Evolutionary conservation across 345 rosid genomes (phyloP).

Genomic region (Citrus hindsii): DNA sequence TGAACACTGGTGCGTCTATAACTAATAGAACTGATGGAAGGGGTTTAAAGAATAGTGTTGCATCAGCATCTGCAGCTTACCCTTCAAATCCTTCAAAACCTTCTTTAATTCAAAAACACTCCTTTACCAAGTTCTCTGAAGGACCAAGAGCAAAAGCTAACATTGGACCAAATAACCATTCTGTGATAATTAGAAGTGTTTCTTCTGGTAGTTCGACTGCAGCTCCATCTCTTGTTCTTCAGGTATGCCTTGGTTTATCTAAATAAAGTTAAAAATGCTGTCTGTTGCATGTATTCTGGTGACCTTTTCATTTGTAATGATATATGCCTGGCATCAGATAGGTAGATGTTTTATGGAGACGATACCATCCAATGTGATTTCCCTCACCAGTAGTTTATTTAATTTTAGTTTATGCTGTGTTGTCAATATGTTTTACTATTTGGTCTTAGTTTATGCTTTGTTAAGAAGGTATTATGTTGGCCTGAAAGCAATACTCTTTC

Average conservation of each 20-base stretch:
- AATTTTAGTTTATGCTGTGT: background rate
- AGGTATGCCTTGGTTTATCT: conserved; percentile 37
- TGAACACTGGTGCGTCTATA: conserved; percentile 38
- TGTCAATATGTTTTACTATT: background rate
- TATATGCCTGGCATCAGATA: background rate
- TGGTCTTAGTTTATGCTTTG: background rate
- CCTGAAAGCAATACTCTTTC: background rate
- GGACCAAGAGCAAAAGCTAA: conserved; percentile 36
- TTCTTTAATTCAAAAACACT: conserved; percentile 38
- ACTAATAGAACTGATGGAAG: conserved; percentile 44
- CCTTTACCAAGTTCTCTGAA: conserved; percentile 40
- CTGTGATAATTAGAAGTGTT: conserved; percentile 34
- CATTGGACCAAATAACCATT: conserved; percentile 44
- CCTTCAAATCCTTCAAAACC: conserved; percentile 42
- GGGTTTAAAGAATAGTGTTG: conserved; percentile 37
- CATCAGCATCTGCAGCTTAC: conserved; percentile 45
- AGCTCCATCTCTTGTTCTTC: conserved; percentile 33
- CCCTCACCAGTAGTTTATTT: background rate
- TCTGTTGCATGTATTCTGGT: background rate
- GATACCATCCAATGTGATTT: background rate
- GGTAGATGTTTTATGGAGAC: background rate
- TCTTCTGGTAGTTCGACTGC: conserved; percentile 36
- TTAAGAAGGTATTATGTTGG: background rate
- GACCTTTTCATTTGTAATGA: background rate
- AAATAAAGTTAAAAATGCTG: background rate